Conservation (phyloP, 2,329 filamentous ascomycete genomes). For the Botryotinia convoluta region DNA sequence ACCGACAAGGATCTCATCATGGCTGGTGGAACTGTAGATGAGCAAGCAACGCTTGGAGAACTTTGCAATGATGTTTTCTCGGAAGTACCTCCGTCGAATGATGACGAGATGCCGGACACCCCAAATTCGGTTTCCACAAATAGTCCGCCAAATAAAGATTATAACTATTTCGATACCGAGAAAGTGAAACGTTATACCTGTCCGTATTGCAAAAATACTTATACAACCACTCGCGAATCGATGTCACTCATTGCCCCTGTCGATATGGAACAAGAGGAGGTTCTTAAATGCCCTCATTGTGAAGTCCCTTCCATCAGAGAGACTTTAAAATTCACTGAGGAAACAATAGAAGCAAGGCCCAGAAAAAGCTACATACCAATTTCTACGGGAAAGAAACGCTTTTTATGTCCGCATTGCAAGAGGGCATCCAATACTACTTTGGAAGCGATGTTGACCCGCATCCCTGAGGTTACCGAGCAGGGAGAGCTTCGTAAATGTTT, state of each 20-base stretch:
- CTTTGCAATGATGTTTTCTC: neutral
- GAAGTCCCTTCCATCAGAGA: neutral
- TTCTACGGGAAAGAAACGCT: neutral
- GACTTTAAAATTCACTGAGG: neutral
- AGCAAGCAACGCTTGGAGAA: neutral
- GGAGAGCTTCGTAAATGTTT: neutral
- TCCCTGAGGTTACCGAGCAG: neutral
- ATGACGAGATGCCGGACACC: neutral
- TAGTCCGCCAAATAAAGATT: neutral
- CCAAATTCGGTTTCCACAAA: neutral
- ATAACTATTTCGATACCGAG: neutral
- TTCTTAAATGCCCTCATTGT: neutral
- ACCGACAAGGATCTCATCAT: neutral
- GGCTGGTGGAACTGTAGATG: neutral
- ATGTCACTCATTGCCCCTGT: neutral
- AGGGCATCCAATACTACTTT: neutral
- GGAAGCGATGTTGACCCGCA: neutral
- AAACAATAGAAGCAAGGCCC: neutral
- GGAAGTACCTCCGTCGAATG: neutral
- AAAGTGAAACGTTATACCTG: neutral
- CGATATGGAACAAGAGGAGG: neutral
- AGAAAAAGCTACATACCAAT: neutral
- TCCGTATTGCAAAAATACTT: neutral
- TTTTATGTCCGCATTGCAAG: neutral
- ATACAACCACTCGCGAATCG: neutral